phyloP scores from a whole-genome alignment of 2,329 filamentous ascomycete genomes.

The Aphanoascus verrucosus region DNA sequence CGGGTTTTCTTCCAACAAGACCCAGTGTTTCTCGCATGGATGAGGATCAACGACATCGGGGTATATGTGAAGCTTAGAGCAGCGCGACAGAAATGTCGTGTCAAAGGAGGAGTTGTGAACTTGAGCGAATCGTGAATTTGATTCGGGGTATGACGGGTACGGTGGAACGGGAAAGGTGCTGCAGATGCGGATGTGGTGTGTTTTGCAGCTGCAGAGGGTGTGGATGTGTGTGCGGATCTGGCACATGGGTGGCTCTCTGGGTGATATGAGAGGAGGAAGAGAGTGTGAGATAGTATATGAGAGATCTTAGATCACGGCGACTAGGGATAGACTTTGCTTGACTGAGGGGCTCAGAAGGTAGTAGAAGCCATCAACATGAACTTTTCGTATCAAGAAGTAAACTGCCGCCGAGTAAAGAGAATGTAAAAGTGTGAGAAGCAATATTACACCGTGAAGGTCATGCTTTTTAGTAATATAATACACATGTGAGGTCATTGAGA shows the following conservation, averaged over 20 bases:
- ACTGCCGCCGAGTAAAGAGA: no score
- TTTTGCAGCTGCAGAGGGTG: constrained; percentile 14
- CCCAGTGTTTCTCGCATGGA: constrained; percentile 13
- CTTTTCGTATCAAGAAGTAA: no score
- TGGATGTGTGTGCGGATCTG: constrained; percentile 15
- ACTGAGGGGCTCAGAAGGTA: no score
- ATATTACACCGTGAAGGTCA: no score
- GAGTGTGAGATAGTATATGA: no score
- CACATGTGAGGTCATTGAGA: no score
- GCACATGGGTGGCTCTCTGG: constrained; percentile 13
- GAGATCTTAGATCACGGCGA: no score
- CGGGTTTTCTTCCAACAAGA: neutral
- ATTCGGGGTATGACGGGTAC: constrained; percentile 4
- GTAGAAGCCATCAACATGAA: no score
- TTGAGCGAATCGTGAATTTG: constrained; percentile 2
- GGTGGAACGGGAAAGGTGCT: constrained; percentile 5
- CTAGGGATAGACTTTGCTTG: no score
- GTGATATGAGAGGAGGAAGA: neutral
- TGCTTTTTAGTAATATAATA: no score
- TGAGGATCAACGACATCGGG: constrained; percentile 12
- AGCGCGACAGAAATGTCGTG: constrained; percentile 5
- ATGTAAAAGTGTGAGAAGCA: no score
- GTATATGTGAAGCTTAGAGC: constrained; percentile 8
- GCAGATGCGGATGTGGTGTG: constrained; percentile 16
- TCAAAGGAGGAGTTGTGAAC: constrained; percentile 9